Base-by-base conservation (phyloP, 257 asterid species). In the Misopates orontium region DNA sequence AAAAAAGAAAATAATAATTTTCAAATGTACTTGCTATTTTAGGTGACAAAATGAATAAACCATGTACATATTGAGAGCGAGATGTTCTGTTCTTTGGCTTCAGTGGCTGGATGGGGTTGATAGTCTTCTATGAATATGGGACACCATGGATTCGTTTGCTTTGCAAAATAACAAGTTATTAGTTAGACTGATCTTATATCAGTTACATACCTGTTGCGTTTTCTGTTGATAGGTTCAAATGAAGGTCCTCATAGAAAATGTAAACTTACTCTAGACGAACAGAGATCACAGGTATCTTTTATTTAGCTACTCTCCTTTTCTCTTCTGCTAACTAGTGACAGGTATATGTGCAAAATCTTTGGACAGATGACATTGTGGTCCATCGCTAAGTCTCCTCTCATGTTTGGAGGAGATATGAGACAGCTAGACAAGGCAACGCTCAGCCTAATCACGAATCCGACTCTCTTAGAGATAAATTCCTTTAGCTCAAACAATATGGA, bases 331-430 rank as follows among this genome's bases (percentile, higher is more conserved):
- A 12, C 52, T 50, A 49, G 28, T 65, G 24, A 70, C 28, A 9
- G 41, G 19, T 66, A 41, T 21, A 44, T 57, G 19, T 32, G 55
- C 55, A 63, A 28, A 41, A 19, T 28, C 15, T 64, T 74, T 45
- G 72, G 71, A 75, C 82, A 93, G 99, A 81, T 94, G 82, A 86
- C 99, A 15, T 78, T 94, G 36, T 94, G 99, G 99, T 76, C 99
- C 76, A 88, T 94, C 75, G 93, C 79, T 21, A 90, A 83, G 80
- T 88, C 99, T 49, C 99, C 99, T 64, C 67, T 94, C 69, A 94
- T 94, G 96, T 88, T 83, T 47, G 99, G 99, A 62, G 99, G 99
- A 66, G 99, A 94, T 72, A 73, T 94, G 96, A 85, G 96, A 81
- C 65, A 60, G 25, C 81, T 94, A 18, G 95, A 91, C 40, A 70